Conservation (phyloP, 2,329 filamentous ascomycete genomes). For the Monosporascus ibericus region DNA sequence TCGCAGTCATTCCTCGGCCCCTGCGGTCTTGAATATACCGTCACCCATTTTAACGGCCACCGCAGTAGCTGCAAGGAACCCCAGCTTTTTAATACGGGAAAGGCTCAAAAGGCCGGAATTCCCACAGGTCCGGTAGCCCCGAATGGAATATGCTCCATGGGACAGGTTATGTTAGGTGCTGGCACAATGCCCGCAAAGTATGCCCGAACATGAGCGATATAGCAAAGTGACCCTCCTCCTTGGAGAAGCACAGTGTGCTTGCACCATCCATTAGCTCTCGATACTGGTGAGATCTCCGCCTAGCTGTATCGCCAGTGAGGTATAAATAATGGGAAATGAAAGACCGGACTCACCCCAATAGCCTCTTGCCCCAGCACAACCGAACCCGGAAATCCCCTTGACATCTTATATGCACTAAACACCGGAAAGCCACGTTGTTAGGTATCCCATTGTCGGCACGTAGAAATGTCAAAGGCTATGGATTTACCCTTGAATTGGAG, state of each 20-base stretch:
- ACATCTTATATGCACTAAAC: conserved; percentile 20
- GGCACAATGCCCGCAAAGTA: conserved; percentile 29
- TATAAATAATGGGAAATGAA: not conserved
- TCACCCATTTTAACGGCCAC: no score
- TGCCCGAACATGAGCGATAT: conserved; percentile 30
- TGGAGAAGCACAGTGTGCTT: conserved; percentile 20
- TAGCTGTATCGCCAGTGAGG: conserved; percentile 11
- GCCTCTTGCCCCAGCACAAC: conserved; percentile 25
- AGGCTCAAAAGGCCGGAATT: no score
- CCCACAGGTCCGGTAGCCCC: no score
- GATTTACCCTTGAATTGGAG: conserved; percentile 28
- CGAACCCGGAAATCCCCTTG: conserved; percentile 24
- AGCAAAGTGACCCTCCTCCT: conserved; percentile 25
- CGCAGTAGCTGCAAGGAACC: no score
- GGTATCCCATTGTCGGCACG: conserved; percentile 4
- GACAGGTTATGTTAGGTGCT: conserved; percentile 25
- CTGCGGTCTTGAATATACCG: no score
- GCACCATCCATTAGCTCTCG: no score
- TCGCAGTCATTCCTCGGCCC: no score
- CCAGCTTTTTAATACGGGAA: no score
- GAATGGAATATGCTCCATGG: conserved; percentile 24
- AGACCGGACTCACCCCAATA: conserved; percentile 24
- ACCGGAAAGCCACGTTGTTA: not conserved
- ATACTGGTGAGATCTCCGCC: not conserved
- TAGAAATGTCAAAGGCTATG: not conserved